Percentiles rank a stretch among this genome's conserved stretches.
phyloP scores from a whole-genome alignment of 2,329 filamentous ascomycete species.

The Colletotrichum acutatum region DNA sequence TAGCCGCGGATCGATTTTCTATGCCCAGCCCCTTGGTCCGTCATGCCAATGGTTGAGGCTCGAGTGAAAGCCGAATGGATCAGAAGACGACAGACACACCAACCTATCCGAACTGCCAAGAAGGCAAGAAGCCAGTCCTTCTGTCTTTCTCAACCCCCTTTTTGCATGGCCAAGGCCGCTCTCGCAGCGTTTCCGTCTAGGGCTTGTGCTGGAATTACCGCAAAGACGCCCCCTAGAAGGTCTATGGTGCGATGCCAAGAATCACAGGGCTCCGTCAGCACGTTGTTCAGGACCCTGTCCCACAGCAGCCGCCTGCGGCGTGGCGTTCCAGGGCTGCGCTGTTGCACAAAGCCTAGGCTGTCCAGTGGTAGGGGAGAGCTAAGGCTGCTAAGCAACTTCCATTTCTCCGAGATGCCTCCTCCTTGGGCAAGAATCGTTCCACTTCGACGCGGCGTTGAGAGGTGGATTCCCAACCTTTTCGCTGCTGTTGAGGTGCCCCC shows the following conservation, averaged over 20 bases:
- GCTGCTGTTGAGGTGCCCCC: constrained; percentile 11
- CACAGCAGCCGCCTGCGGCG: constrained; percentile 14
- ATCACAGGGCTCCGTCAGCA: constrained; percentile 19
- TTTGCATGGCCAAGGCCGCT: constrained; percentile 14
- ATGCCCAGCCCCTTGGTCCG: constrained; percentile 31
- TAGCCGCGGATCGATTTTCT: constrained; percentile 7
- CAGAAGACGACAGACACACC: neutral
- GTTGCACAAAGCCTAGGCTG: constrained; percentile 20
- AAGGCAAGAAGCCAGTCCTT: neutral
- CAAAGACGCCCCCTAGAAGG: neutral
- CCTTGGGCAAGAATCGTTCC: constrained; percentile 20
- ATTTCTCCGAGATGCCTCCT: constrained; percentile 25
- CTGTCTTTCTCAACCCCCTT: neutral
- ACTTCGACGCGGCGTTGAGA: constrained; percentile 21
- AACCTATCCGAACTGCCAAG: neutral
- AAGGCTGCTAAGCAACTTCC: constrained; percentile 23
- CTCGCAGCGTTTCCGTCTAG: neutral
- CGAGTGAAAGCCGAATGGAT: constrained; percentile 13
- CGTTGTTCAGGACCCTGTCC: constrained; percentile 14
- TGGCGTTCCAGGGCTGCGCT: constrained; percentile 11
- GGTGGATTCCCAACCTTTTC: constrained; percentile 20
- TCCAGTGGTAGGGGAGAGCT: neutral
- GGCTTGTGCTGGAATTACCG: neutral
- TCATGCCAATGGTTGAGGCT: constrained; percentile 31
- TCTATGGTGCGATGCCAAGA: constrained; percentile 21